Base-by-base conservation (phyloP, 345 rosid genomes). In the Leavenworthia alabamica region DNA sequence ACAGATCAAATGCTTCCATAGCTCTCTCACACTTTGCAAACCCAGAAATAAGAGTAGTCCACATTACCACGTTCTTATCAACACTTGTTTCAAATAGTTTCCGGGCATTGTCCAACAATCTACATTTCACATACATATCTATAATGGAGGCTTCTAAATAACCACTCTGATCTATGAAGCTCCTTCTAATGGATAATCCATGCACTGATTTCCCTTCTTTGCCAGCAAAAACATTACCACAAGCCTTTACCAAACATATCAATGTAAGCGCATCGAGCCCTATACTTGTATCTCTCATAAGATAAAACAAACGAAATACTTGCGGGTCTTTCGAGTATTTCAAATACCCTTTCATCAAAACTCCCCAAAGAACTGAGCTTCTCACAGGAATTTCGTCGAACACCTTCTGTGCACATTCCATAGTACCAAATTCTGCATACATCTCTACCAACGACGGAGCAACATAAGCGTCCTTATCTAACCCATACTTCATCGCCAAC, bases 31-130 rank as follows among this genome's bases (percentile, higher is more conserved):
- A 74, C 22, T 74, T 78, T 1, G 81, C 73, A 62, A 70, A 73
- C 6, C 81, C 90, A 27, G 78, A 73, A 52, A 86, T 75, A 67
- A 86, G 60, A 5, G 81, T 68, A 36, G 78, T 75, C 88, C 90
- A 82, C 36, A 81, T 66, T 8, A 80, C 78, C 31, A 75, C 80
- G 73, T 86, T 84, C 76, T 64, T 77, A 40, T 64, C 64, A 12
- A 64, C 59, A 46, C 75, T 35, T 37, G 27, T 64, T 19, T 73
- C 77, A 50, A 86, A 86, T 40, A 80, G 29, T 7, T 41, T 58
- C 9, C 66, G 48, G 1, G 83, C 80, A 36, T 50, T 41, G 43
- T 60, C 61, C 32, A 72, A 70, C 63, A 72, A 41, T 47, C 76
- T 62, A 54, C 82, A 80, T 51, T 80, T 82, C 49, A 80, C 71